phyloP scores from a whole-genome alignment of 257 asterid genomes.

The Capsicum pubescens region DNA sequence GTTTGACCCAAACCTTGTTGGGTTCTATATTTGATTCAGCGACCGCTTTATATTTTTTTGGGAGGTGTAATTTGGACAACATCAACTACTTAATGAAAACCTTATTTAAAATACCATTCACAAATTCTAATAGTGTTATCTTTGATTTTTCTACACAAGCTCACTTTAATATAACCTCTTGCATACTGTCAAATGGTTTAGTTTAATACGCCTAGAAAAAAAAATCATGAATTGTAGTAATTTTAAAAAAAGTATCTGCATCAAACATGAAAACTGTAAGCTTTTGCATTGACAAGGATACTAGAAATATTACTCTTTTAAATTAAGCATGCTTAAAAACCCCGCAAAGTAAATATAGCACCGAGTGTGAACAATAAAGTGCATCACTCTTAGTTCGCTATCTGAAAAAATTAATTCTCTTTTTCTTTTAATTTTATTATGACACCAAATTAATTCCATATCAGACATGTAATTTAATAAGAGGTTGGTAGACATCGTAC shows the following conservation, averaged over 20 bases:
- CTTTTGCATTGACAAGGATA: neutral
- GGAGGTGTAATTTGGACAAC: no score
- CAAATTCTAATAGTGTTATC: neutral
- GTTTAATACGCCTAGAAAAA: neutral
- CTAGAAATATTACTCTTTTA: neutral
- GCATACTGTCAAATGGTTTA: conserved; percentile 1
- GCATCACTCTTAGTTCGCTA: neutral
- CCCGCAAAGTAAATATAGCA: neutral
- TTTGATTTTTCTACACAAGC: neutral
- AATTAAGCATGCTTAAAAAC: neutral
- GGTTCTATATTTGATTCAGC: no score
- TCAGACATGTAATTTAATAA: neutral
- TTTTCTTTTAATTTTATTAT: neutral
- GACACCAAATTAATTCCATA: neutral
- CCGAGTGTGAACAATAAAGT: neutral
- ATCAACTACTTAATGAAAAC: neutral
- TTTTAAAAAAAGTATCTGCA: neutral
- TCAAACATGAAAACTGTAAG: neutral
- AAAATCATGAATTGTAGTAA: neutral
- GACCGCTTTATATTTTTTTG: no score
- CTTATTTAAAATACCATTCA: neutral
- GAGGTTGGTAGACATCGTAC: conserved; percentile 46
- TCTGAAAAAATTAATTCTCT: neutral
- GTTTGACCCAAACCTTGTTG: no score
- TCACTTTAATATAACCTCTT: neutral